These are phyloP conservation scores for Fusarium penzigii DNA, from an alignment of 2,329 filamentous ascomycete species.

Conservation along the genomic window DNA sequence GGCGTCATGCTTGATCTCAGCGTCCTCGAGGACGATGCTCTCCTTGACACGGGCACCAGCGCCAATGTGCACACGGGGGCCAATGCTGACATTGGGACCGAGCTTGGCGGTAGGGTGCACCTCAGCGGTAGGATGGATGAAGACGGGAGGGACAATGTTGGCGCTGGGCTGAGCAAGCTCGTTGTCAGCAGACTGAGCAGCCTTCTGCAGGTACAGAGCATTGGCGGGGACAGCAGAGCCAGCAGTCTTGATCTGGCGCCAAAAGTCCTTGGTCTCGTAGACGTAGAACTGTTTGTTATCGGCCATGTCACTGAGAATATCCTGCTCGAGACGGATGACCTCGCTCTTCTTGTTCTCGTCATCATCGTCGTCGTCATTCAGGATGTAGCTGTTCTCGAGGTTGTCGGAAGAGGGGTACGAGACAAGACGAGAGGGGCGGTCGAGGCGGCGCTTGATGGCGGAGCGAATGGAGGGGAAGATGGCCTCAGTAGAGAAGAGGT, in stretches of 20 bases:
- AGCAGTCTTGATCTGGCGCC: slow-evolving; percentile 99
- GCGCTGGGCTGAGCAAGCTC: slow-evolving; percentile 83
- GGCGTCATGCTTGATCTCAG: slow-evolving; percentile 94
- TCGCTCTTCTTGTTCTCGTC: slow-evolving; percentile 80
- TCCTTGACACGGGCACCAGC: slow-evolving; percentile 93
- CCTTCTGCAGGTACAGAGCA: slow-evolving; percentile 93
- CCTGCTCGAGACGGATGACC: slow-evolving; percentile 93
- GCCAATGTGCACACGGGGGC: slow-evolving; percentile 81
- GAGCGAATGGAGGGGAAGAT: slow-evolving; percentile 95
- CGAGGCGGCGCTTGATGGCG: slow-evolving; percentile 92
- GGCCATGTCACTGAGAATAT: slow-evolving; percentile 91
- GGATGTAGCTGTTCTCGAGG: slow-evolving; percentile 67
- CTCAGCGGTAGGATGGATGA: slow-evolving; percentile 87
- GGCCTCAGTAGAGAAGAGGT: slow-evolving; percentile 92
- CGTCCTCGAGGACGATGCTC: slow-evolving; percentile 91
- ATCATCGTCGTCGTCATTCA: slow-evolving; percentile 56
- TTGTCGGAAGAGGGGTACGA: slow-evolving; percentile 97
- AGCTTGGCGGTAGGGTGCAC: slow-evolving; percentile 96
- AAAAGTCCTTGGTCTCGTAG: slow-evolving; percentile 98
- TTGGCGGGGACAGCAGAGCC: slow-evolving; percentile 96
- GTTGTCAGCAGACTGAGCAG: slow-evolving; percentile 69
- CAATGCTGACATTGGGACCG: slow-evolving; percentile 94
- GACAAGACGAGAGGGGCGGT: slow-evolving; percentile 78
- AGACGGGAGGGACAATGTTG: slow-evolving; percentile 89
- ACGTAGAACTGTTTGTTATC: slow-evolving; percentile 99